phyloP scores from a whole-genome alignment of 495 filamentous ascomycete species.

The Pyrenula massariospora region DNA sequence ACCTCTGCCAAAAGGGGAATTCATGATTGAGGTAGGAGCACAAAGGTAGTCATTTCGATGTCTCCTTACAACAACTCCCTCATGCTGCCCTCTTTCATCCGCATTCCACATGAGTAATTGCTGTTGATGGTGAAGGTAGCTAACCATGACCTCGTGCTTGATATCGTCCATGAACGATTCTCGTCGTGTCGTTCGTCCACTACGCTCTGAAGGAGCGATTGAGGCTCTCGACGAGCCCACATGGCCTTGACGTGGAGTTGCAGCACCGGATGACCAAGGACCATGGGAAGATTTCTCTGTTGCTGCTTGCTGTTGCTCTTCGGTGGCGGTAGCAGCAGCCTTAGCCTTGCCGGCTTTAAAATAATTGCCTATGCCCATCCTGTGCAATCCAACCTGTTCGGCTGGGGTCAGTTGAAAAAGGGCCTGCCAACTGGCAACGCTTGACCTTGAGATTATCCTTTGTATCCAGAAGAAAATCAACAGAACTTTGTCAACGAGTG shows the following conservation, averaged over 20 bases:
- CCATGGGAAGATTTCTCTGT: conserved; percentile 1
- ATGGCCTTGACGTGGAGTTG: not conserved
- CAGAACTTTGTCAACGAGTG: not conserved
- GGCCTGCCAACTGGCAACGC: too few species aligned
- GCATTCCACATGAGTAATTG: conserved; percentile 59
- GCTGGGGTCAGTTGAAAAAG: too few species aligned
- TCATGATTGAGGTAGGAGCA: conserved; percentile 48
- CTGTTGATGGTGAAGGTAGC: conserved; percentile 70
- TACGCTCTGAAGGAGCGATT: conserved; percentile 32
- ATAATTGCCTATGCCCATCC: conserved; percentile 50
- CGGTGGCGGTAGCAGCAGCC: conserved; percentile 7
- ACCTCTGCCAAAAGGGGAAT: conserved; percentile 45
- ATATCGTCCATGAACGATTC: conserved; percentile 57
- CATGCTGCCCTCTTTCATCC: conserved; percentile 49
- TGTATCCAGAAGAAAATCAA: not conserved
- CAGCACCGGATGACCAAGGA: not conserved
- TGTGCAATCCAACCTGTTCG: too few species aligned
- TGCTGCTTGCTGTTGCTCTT: conserved; percentile 9
- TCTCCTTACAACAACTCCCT: conserved; percentile 63
- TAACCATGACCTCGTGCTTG: conserved; percentile 76
- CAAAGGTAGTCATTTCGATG: conserved; percentile 53
- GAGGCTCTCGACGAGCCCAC: conserved; percentile 39
- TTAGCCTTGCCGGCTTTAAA: conserved; percentile 43
- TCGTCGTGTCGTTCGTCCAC: conserved; percentile 3
- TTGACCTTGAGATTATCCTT: too few species aligned